These are phyloP conservation scores for Microbotryum saponariae DNA, from an alignment of 1,284 basidiomycete species.

Conservation along the genomic window DNA sequence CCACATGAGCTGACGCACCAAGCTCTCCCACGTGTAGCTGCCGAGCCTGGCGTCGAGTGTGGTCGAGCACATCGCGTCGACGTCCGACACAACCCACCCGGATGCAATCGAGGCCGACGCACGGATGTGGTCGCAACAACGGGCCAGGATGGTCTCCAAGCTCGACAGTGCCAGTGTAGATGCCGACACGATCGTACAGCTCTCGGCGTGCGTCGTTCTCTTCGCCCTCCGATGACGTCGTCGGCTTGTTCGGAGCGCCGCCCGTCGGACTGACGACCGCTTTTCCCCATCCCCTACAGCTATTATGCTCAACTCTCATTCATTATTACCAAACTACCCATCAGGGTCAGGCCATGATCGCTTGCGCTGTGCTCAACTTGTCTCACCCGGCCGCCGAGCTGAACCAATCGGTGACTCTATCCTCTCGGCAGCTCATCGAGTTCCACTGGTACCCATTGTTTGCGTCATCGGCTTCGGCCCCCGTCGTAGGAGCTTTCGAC, in stretches of 20 bases:
- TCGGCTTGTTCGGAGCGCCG: accelerated
- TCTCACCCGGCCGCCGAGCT: background rate
- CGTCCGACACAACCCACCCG: constrained; percentile 1
- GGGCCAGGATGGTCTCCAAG: background rate
- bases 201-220: background rate
- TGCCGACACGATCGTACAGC: background rate
- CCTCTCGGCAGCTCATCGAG: constrained; percentile 57
- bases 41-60: background rate
- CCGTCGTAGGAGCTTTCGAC: constrained; percentile 40
- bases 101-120: constrained; percentile 3
- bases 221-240: background rate
- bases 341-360: constrained; percentile 52
- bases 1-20: background rate
- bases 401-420: background rate
- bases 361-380: no score
- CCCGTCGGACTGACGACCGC: background rate
- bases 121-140: background rate
- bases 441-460: constrained; percentile 69
- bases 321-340: constrained; percentile 71
- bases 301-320: constrained; percentile 50
- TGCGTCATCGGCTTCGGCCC: constrained; percentile 46
- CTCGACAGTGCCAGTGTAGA: background rate
- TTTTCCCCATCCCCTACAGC: background rate
- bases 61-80: background rate
- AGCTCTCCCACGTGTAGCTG: background rate